phyloP scores from a whole-genome alignment of 2,329 filamentous ascomycete species.

The Davidsoniella neocaledoniae region DNA sequence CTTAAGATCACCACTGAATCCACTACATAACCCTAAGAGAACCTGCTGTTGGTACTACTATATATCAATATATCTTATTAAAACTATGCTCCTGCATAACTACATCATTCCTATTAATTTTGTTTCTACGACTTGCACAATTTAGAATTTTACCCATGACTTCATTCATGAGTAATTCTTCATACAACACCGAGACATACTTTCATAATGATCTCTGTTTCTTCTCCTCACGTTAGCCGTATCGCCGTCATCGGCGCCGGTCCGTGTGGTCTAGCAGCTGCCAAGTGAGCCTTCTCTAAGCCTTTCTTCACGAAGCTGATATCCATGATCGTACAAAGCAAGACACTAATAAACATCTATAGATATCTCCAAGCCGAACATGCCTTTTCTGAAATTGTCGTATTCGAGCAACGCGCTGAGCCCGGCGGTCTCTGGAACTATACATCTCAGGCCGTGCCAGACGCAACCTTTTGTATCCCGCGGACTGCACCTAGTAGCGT shows the following conservation, averaged over 20 bases:
- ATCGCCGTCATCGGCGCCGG: conserved; percentile 61
- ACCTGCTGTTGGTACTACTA: too few relatives aligned
- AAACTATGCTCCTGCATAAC: too few relatives aligned
- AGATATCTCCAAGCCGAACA: conserved; percentile 39
- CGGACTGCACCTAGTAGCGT: not conserved
- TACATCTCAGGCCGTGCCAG: not conserved
- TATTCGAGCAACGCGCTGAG: conserved; percentile 43
- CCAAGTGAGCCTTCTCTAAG: conserved; percentile 28
- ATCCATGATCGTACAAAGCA: not conserved
- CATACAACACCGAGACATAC: too few relatives aligned
- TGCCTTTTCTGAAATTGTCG: conserved; percentile 38
- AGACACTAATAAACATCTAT: conserved; percentile 15
- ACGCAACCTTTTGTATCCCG: not conserved
- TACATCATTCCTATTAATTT: too few relatives aligned
- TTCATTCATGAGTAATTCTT: too few relatives aligned
- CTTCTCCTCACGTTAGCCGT: conserved; percentile 14
- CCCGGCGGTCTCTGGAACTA: conserved; percentile 41
- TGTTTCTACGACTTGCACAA: too few relatives aligned
- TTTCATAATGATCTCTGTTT: too few relatives aligned
- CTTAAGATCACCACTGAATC: too few relatives aligned
- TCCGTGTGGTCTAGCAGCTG: conserved; percentile 22
- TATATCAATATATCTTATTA: too few relatives aligned
- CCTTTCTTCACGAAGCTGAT: conserved; percentile 29
- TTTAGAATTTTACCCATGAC: too few relatives aligned
- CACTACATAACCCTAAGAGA: too few relatives aligned